These are phyloP conservation scores for Cladophialophora carrionii DNA, from an alignment of 2,329 filamentous ascomycete genomes.

Conservation along the genomic window DNA sequence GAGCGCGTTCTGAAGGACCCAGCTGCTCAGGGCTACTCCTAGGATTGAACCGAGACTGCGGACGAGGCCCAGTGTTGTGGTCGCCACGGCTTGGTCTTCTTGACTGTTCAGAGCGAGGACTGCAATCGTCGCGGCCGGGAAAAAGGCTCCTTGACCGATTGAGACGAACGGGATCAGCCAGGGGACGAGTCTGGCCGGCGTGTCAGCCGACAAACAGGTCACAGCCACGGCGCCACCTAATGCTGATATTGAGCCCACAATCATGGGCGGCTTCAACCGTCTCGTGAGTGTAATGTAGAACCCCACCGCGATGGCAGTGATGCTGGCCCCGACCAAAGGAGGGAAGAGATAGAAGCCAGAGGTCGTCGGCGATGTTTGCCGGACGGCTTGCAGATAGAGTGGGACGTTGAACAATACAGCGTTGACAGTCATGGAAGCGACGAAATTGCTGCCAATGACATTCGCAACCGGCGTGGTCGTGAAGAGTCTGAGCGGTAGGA, in stretches of 20 bases:
- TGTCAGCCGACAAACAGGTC: constrained; percentile 45
- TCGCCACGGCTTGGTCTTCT: constrained; percentile 52
- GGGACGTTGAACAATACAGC: constrained; percentile 67
- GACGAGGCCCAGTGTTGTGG: constrained; percentile 34
- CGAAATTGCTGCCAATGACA: constrained; percentile 60
- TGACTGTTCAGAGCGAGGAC: constrained; percentile 49
- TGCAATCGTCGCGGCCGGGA: constrained; percentile 49
- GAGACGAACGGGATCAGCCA: constrained; percentile 47
- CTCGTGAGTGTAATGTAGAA: constrained; percentile 52
- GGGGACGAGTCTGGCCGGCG: constrained; percentile 49
- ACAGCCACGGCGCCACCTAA: constrained; percentile 44
- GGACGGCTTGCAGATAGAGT: constrained; percentile 71
- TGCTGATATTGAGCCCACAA: constrained; percentile 45
- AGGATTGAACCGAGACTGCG: constrained; percentile 34
- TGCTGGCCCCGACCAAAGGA: constrained; percentile 55
- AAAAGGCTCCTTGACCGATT: constrained; percentile 49
- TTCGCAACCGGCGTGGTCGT: constrained; percentile 58
- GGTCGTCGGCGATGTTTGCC: constrained; percentile 65
- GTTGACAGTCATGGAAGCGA: constrained; percentile 55
- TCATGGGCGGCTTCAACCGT: constrained; percentile 49
- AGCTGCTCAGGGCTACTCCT: constrained; percentile 36
- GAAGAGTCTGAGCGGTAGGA: constrained; percentile 64
- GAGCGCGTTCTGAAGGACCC: constrained; percentile 37
- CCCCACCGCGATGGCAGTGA: constrained; percentile 48
- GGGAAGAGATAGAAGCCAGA: constrained; percentile 70